phyloP scores from a whole-genome alignment of 345 rosid genomes.

The Arabidopsis thaliana region TAIR10.1 NC_003071.7:12714501-12715000 shows the following conservation, averaged over 20 bases:
- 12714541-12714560: constrained; percentile 59
- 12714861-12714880: constrained; percentile 69
- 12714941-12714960: constrained; percentile 60
- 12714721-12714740: constrained; percentile 64
- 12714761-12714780: constrained; percentile 55
- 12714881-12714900: constrained; percentile 69
- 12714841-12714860: constrained; percentile 70
- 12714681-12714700: constrained; percentile 82
- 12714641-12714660: constrained; percentile 62
- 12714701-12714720: constrained; percentile 70
- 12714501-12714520: constrained; percentile 76
- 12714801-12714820: constrained; percentile 57
- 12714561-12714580: constrained; percentile 67
- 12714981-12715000: constrained; percentile 75
- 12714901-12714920: constrained; percentile 72
- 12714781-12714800: constrained; percentile 59
- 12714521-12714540: constrained; percentile 66
- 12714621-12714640: constrained; percentile 64
- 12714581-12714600: constrained; percentile 67
- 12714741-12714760: constrained; percentile 66
- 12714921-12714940: constrained; percentile 54
- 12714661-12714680: constrained; percentile 66
- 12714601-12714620: constrained; percentile 74
- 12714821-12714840: constrained; percentile 60
- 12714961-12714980: constrained; percentile 72